These are phyloP conservation scores for Guyanaporus albipodus DNA, from an alignment of 768 basidiomycete species.

Conservation along the genomic window DNA sequence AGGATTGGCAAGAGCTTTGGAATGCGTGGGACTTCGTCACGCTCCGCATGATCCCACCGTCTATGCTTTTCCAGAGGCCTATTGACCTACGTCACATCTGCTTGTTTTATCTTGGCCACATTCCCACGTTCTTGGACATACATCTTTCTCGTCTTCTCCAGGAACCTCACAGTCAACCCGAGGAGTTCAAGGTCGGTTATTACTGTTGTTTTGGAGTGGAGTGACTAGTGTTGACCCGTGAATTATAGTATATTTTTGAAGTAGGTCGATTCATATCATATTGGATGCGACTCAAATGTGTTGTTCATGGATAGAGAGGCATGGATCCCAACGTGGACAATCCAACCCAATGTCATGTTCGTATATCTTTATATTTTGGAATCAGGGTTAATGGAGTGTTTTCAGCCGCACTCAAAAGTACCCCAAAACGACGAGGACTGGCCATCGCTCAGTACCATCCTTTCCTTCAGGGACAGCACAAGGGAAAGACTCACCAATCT, in stretches of 20 bases:
- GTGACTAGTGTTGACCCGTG: constrained; percentile 3
- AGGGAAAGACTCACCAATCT: constrained; percentile 66
- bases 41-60: constrained; percentile 77
- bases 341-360: constrained; percentile 78
- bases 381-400: constrained; percentile 1
- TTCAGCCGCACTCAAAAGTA: constrained; percentile 84
- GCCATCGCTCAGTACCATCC: constrained; percentile 69
- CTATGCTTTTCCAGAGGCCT: constrained; percentile 86
- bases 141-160: constrained; percentile 71
- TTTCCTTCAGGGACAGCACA: constrained; percentile 75
- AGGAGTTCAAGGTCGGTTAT: constrained; percentile 60
- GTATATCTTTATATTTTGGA: constrained; percentile 18
- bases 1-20: constrained; percentile 86
- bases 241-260: constrained; percentile 66
- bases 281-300: constrained; percentile 3
- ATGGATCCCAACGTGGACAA: constrained; percentile 96
- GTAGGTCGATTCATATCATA: constrained; percentile 33
- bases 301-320: constrained; percentile 58
- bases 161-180: constrained; percentile 81
- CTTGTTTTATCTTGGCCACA: constrained; percentile 95
- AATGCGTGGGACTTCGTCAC: constrained; percentile 85
- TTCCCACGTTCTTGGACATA: constrained; percentile 90
- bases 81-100: constrained; percentile 94
- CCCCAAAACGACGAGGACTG: constrained; percentile 79
- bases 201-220: background rate